Percentiles rank a stretch among this genome's conserved stretches.
Evolutionary conservation across 2,329 filamentous ascomycete species (phyloP).

Genomic region (Beauveria caledonica): DNA sequence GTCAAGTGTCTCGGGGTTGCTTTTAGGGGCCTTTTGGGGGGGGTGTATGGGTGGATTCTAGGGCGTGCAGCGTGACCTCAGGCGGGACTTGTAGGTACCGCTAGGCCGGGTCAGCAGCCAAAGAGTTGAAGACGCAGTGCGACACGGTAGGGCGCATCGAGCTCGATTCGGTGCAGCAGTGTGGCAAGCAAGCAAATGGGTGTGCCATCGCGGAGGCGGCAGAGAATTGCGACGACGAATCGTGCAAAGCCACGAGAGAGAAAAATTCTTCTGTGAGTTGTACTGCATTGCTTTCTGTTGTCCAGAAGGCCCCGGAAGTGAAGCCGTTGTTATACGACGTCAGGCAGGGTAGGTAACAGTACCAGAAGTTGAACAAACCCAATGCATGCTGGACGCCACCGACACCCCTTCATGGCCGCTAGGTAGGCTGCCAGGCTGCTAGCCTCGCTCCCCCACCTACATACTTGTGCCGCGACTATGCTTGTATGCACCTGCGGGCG

Average conservation of each 20-base stretch:
- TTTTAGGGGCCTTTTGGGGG: neutral
- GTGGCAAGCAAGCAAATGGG: neutral
- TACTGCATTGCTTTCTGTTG: neutral
- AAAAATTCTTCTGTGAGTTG: neutral
- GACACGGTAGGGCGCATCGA: neutral
- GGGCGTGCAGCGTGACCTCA: neutral
- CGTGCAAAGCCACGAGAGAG: neutral
- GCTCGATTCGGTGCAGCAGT: conserved; percentile 2
- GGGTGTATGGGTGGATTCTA: neutral
- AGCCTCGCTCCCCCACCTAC: too few relatives aligned
- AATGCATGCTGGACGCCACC: neutral
- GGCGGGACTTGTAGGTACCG: neutral
- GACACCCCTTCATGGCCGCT: too few relatives aligned
- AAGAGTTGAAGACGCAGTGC: neutral
- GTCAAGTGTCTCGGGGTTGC: neutral
- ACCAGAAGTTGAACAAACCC: neutral
- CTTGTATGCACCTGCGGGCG: neutral
- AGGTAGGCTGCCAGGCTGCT: too few relatives aligned
- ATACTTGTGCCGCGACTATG: neutral
- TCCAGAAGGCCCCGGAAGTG: neutral
- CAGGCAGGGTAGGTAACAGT: too few relatives aligned
- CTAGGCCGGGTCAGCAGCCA: neutral
- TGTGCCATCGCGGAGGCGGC: neutral
- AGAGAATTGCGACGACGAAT: neutral
- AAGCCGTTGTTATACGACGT: neutral